Base-by-base conservation (phyloP, 2,329 filamentous ascomycete species). In the Hypoxylon sp. region DNA sequence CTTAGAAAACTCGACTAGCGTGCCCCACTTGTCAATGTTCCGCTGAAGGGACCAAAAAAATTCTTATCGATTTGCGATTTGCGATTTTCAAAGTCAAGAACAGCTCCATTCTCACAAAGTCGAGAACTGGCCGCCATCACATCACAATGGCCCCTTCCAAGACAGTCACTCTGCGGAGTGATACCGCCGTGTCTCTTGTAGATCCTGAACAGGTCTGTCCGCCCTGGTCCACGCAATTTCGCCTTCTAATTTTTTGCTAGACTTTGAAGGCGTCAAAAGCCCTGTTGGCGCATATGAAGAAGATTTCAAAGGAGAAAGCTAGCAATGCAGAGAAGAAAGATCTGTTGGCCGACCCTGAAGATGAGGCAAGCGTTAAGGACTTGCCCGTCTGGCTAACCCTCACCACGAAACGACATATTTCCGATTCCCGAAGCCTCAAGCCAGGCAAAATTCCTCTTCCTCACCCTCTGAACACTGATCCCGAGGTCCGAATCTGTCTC, bases 371-470 rank as follows among this genome's bases (percentile, higher is more conserved):
- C 18, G 65, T 78, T 42, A 78, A 78, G 53, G 83, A 87, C 64
- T 82, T 80, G 3, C 87, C 87, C 49, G 79, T 90, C 75, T 89
- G 86, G 85, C 81, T 90, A 45, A 87, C 82, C 33, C 77, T 90
- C 69, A 88, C 86, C 53, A 90, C 87, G 67, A 90, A 90, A 81
- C 84, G 84, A 71, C 87, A 90, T 79, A 86, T 90, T 56, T 77
- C 80, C 76, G 91, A 96, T 80, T 90, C 92, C 79, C 88, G 64
- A 67, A 70, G 46, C 46, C 60, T 97, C 71, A 95, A 96, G 83
- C 93, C 94, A 26, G 86, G 87, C 78, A 96, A 95, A 81, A 92
- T 97, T 74, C 73, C 84, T 70, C 83, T 97, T 55, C 92, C 93
- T 49, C 89, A 96, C 79, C 84, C 91, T 8, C 85, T 97, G 67